Evolutionary conservation across 306 rosid genomes (phyloP).

Genomic region (Trifolium fragiferum): DNA sequence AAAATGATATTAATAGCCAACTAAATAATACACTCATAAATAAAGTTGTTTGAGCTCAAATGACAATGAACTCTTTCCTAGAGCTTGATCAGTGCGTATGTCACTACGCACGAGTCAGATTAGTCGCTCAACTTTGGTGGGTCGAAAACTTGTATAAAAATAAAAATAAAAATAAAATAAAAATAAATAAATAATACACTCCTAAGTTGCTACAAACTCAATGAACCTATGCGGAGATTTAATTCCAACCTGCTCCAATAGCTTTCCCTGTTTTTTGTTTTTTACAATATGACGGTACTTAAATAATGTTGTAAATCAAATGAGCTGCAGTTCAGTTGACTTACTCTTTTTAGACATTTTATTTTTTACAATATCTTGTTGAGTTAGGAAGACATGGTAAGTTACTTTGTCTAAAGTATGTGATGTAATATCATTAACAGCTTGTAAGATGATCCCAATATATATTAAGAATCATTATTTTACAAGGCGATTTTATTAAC

Average conservation of each 20-base stretch:
- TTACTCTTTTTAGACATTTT: constrained; percentile 4
- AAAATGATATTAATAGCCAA: constrained; percentile 27
- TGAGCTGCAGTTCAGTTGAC: constrained; percentile 4
- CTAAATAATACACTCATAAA: neutral
- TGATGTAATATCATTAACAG: too few species aligned
- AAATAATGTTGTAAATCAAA: constrained; percentile 26
- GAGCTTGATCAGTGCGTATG: too few species aligned
- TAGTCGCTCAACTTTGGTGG: too few species aligned
- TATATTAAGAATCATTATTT: too few species aligned
- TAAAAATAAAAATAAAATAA: neutral
- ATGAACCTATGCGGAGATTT: neutral
- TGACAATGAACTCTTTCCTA: too few species aligned
- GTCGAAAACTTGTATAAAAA: too few species aligned
- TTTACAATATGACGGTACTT: constrained; percentile 5
- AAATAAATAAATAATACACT: constrained; percentile 7
- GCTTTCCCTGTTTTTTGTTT: neutral
- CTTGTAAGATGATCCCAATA: too few species aligned
- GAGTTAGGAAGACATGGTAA: constrained; percentile 13
- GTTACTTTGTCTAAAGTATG: constrained; percentile 9
- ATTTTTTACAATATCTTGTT: constrained; percentile 34
- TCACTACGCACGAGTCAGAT: too few species aligned
- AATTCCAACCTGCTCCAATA: neutral
- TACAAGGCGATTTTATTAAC: too few species aligned
- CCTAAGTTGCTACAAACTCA: constrained; percentile 22
- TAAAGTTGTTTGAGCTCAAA: too few species aligned